Base-by-base conservation (phyloP, 768 basidiomycete genomes). In the Pleurotus salmoneostramineus region DNA sequence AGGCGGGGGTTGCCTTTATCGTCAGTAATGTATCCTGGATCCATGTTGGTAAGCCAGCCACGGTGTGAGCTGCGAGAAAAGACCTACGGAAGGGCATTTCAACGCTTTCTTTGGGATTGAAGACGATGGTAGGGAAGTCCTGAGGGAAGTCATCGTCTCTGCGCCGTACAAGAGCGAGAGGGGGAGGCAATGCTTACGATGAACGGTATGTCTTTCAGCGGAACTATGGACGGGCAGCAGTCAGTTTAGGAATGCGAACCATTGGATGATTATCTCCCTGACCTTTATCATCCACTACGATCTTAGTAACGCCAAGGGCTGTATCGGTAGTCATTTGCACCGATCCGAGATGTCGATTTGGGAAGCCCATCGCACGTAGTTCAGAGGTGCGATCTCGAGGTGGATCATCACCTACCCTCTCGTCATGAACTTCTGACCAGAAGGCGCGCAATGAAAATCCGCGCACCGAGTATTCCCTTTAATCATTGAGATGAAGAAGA, bases 291-390 rank as follows among this genome's bases (percentile, higher is more conserved):
- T 86, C 71, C 0, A 94, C 86, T 12, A 95, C 88, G 3, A 83
- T 71, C 67, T 93, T 95, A 0, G 93, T 93, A 3, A 97, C 96
- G 4, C 89, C 93, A 0, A 98, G 76, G 1, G 96, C 96, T 1
- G 96, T 98, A 72, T 99, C 96, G 0, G 97, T 99, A 34, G 97
- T 98, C 97, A 99, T 99, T 72, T 99, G 97, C 1, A 93, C 77
- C 2, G 85, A 75, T 0, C 94, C 95, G 6, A 99, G 77, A 70
- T 91, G 91, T 34, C 97, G 82, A 5, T 82, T 82, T 1, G 93
- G 91, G 69, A 96, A 99, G 1, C 95, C 95, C 37, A 94, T 74
- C 12, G 79, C 80, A 33, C 96, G 88, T 36, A 99, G 82, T 67
- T 96, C 92, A 1, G 85, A 82, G 1, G 96, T 99, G 54, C 96